Percentiles rank a stretch among this genome's conserved stretches.
phyloP scores from a whole-genome alignment of 495 filamentous ascomycete species.

The Aspergillus funiculosus region DNA sequence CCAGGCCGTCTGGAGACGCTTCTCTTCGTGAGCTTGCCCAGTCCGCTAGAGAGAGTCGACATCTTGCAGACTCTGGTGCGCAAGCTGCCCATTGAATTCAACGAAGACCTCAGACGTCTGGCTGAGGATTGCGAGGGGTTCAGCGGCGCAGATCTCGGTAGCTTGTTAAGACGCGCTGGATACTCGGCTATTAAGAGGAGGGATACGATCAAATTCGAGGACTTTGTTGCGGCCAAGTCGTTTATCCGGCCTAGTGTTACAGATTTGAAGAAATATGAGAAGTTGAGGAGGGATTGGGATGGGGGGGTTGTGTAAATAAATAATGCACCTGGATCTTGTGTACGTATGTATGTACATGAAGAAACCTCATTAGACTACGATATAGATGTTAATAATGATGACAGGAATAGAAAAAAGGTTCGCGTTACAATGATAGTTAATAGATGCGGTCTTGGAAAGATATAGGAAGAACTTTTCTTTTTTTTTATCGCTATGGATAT shows the following conservation, averaged over 20 bases:
- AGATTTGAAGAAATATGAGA: slow-evolving; percentile 64
- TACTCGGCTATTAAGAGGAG: slow-evolving; percentile 65
- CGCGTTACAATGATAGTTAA: too few relatives aligned
- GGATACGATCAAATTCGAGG: slow-evolving; percentile 56
- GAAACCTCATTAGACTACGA: neutral
- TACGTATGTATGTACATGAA: too few relatives aligned
- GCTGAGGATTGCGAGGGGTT: slow-evolving; percentile 77
- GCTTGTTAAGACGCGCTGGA: slow-evolving; percentile 69
- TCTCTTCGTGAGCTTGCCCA: slow-evolving; percentile 85
- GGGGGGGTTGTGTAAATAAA: slow-evolving; percentile 28
- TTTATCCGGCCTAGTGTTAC: slow-evolving; percentile 78
- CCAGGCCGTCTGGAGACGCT: slow-evolving; percentile 85
- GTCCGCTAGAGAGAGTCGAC: slow-evolving; percentile 69
- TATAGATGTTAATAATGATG: slow-evolving; percentile 1
- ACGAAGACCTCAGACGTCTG: slow-evolving; percentile 45
- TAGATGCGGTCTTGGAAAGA: too few relatives aligned
- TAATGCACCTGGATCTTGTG: neutral
- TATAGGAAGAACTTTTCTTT: slow-evolving; percentile 16
- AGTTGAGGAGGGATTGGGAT: slow-evolving; percentile 48
- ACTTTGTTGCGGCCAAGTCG: slow-evolving; percentile 69
- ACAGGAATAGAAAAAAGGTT: neutral
- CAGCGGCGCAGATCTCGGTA: slow-evolving; percentile 83
- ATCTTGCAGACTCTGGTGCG: slow-evolving; percentile 74
- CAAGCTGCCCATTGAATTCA: slow-evolving; percentile 52
- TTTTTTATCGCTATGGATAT: slow-evolving; percentile 21